Base-by-base conservation (phyloP, 352 stramenopile genomes). In the Globisporangium recalcitrans region DNA sequence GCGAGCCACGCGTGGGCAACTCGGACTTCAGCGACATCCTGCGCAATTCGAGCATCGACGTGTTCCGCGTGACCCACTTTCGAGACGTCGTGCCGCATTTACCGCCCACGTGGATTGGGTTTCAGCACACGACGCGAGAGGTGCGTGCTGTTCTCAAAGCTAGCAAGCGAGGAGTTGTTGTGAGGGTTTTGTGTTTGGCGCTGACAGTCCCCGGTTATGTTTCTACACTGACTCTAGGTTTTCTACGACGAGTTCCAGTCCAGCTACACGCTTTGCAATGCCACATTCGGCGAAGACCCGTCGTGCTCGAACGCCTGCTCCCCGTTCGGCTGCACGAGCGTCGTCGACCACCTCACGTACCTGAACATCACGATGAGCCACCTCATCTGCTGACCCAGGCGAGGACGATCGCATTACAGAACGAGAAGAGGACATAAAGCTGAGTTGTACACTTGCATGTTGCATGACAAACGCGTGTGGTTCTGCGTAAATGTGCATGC, bases 291-390 rank as follows among this genome's bases (percentile, higher is more conserved):
- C 5, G 85, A 94, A 80, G 85, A 94, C 51, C 64, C 71, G 1
- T 64, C 53, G 2, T 94, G 85, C 64, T 90, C 82, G 26, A 69
- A 92, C 54, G 63, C 69, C n/a, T 92, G 83, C 71, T 87, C 80
- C 8, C 78, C 80, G 0, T 89, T 90, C 34, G 73, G 81, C 7
- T 91, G 83, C 68, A 91, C 80, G 4, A 94, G 85, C 61, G 82
- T 94, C 52, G 78, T 91, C 11, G 85, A 94, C 68, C 85, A 94
- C 58, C 75, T 94, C 54, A 91, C 79, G 57, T 94, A 94, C 71
- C 69, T 94, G 57, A 94, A 94, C 70, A 85, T 94, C 56, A 90
- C 85, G 14, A 91, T 94, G 82, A 92, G 85, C 68, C 85, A 94
- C 68, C 74, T 94, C 58, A 82, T 91, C 40, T 94, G 85, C 72